Conservation (phyloP, 768 basidiomycete species). For the Phlebiopsis flavidoalba region DNA sequence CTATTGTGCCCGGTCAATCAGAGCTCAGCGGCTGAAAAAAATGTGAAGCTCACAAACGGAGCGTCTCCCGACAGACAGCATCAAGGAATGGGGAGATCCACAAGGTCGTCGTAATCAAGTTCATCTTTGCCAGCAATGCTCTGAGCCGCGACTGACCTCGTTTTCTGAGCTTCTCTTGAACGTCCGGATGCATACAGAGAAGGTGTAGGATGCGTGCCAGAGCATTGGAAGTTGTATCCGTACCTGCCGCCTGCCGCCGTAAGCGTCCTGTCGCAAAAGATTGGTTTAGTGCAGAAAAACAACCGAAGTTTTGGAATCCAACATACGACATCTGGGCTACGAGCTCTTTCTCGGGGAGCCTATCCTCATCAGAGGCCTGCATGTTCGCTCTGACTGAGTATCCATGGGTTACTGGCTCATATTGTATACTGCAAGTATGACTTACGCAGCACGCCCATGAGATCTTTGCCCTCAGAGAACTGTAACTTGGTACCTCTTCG, state of each 20-base stretch:
- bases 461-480: slow-evolving; percentile 24
- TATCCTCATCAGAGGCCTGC: slow-evolving; percentile 5
- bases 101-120: slow-evolving; percentile 13
- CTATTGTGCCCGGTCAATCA: too few relatives aligned
- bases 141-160: slow-evolving; percentile 2
- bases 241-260: slow-evolving; percentile 8
- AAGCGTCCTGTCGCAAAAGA: not conserved
- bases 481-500: slow-evolving; percentile 12
- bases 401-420: too few relatives aligned
- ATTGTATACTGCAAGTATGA: not conserved
- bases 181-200: not conserved
- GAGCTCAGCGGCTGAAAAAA: not conserved
- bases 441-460: slow-evolving; percentile 25
- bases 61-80: slow-evolving; percentile 50
- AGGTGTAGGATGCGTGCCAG: slow-evolving; percentile 7
- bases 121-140: not conserved
- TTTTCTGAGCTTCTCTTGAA: slow-evolving; percentile 4
- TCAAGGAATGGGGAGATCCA: slow-evolving; percentile 57
- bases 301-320: too few relatives aligned
- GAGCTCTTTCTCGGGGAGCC: slow-evolving; percentile 9
- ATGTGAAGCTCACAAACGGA: slow-evolving; percentile 31
- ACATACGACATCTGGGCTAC: slow-evolving; percentile 10
- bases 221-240: slow-evolving; percentile 10
- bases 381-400: slow-evolving; percentile 9
- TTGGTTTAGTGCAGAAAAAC: not conserved